Evolutionary conservation across 164 flowering plant genomes (phyloP).

Genomic region (Macadamia integrifolia): DNA sequence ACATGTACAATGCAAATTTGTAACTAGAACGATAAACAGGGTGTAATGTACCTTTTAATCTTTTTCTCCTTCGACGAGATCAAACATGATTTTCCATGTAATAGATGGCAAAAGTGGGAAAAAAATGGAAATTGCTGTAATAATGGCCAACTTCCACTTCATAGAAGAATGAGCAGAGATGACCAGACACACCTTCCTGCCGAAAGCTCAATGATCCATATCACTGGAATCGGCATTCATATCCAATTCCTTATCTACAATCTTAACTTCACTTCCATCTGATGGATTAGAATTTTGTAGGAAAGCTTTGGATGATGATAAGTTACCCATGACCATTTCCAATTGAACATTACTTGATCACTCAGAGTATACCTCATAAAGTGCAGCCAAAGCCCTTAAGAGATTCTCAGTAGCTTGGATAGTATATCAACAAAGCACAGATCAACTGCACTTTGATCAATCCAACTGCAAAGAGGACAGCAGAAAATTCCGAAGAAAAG

Average conservation of each 20-base stretch:
- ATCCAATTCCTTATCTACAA: constrained; percentile 86
- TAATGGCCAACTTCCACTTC: constrained; percentile 59
- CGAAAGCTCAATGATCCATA: constrained; percentile 29
- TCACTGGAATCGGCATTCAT: constrained; percentile 44
- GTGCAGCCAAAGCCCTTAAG: constrained; percentile 42
- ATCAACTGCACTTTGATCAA: constrained; percentile 25
- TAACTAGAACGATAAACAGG: neutral
- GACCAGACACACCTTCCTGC: constrained; percentile 24
- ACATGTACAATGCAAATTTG: neutral
- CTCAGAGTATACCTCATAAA: constrained; percentile 39
- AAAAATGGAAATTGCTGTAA: constrained; percentile 62
- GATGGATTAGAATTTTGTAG: constrained; percentile 16
- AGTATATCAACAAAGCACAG: constrained; percentile 25
- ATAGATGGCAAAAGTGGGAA: constrained; percentile 46
- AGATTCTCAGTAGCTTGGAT: constrained; percentile 48
- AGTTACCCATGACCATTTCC: constrained; percentile 21
- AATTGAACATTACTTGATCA: constrained; percentile 23
- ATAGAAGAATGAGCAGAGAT: constrained; percentile 23
- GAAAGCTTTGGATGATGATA: constrained; percentile 18
- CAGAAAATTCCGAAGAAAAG: constrained; percentile 44
- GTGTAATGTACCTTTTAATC: constrained; percentile 42
- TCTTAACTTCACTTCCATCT: constrained; percentile 27
- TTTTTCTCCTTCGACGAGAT: constrained; percentile 52
- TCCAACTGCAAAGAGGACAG: constrained; percentile 44
- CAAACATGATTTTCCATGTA: constrained; percentile 69